Conservation (phyloP, 192 early-diverging fungal species). For the Linderina pennispora region DNA sequence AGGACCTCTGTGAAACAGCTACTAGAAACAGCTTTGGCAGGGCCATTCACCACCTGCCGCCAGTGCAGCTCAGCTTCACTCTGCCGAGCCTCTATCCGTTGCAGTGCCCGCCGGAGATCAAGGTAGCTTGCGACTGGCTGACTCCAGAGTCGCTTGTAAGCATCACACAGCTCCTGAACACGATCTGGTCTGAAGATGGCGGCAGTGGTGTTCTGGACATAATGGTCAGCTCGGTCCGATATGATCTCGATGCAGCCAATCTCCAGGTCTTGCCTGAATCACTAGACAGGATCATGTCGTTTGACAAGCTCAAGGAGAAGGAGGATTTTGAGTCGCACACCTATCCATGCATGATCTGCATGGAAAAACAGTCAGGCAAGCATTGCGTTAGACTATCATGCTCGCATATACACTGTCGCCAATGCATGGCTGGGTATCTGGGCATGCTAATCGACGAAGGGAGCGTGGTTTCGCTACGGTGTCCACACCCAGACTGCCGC, state of each 20-base stretch:
- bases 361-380: constrained; percentile 20
- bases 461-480: constrained; percentile 4
- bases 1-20: too few relatives aligned
- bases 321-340: constrained; percentile 7
- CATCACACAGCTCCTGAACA: too few relatives aligned
- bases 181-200: too few relatives aligned
- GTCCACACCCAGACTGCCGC: constrained; percentile 9
- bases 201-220: constrained; percentile 21
- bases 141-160: background rate
- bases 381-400: constrained; percentile 21
- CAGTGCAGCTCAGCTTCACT: constrained; percentile 6
- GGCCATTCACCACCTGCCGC: constrained; percentile 4
- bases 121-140: constrained; percentile 10
- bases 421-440: constrained; percentile 13
- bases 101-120: constrained; percentile 3
- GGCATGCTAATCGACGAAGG: constrained; percentile 15
- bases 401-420: constrained; percentile 8
- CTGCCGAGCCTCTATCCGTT: constrained; percentile 6
- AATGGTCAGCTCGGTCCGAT: background rate
- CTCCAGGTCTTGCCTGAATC: too few relatives aligned
- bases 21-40: too few relatives aligned
- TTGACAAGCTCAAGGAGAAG: background rate
- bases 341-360: constrained; percentile 14
- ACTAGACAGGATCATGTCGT: too few relatives aligned
- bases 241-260: constrained; percentile 2